Evolutionary conservation across 1,284 basidiomycete species (phyloP).

Genomic region (Cerioporus squamosus): DNA sequence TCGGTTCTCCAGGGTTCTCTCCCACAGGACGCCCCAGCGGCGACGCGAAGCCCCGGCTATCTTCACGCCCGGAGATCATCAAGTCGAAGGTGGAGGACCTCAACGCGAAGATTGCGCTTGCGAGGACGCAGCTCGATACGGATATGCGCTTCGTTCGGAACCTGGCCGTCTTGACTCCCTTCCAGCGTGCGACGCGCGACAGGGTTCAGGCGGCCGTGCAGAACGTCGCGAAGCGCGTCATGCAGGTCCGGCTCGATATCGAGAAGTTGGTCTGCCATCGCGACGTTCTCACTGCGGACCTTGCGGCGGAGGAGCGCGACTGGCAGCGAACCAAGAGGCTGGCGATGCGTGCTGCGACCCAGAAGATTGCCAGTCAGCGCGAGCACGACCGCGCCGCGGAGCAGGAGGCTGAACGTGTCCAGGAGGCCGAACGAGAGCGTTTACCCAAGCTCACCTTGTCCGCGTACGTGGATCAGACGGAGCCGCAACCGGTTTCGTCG

Average conservation of each 20-base stretch:
- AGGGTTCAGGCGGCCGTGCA: conserved; percentile 69
- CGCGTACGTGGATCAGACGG: conserved; percentile 40
- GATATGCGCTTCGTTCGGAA: conserved; percentile 81
- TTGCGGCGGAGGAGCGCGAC: conserved; percentile 72
- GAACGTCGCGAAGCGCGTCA: conserved; percentile 68
- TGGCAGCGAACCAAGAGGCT: conserved; percentile 71
- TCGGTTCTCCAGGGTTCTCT: conserved; percentile 23
- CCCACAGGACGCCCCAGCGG: neutral
- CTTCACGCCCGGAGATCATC: conserved; percentile 62
- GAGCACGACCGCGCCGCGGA: conserved; percentile 11
- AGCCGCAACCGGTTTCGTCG: conserved; percentile 19
- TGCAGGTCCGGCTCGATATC: conserved; percentile 73
- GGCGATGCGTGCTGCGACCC: conserved; percentile 73
- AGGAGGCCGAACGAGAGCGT: conserved; percentile 4
- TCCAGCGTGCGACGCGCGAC: conserved; percentile 83
- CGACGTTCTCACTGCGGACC: conserved; percentile 74
- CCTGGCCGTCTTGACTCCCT: conserved; percentile 86
- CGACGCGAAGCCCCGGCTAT: conserved; percentile 35
- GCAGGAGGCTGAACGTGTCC: conserved; percentile 9
- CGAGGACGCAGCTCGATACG: conserved; percentile 69
- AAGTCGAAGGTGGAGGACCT: conserved; percentile 68
- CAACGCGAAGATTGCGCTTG: conserved; percentile 57
- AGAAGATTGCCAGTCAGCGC: conserved; percentile 57
- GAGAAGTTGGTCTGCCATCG: conserved; percentile 77
- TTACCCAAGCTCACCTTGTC: conserved; percentile 51